Evolutionary conservation across 768 basidiomycete species (phyloP).

Genomic region (Hypsizygus marmoreus): DNA sequence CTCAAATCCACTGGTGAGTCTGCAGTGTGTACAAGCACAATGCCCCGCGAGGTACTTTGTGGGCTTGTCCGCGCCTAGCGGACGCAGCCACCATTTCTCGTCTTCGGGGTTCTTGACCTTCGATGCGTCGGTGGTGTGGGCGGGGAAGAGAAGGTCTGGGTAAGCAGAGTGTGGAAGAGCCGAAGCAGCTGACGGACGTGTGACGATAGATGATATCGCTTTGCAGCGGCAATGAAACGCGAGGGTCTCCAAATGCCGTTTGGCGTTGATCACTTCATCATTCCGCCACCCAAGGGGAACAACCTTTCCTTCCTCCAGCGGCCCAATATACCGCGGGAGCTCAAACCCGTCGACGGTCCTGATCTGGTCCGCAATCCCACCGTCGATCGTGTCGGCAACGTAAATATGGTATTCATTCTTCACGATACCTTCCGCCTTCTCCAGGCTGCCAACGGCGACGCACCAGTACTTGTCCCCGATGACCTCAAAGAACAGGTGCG

Average conservation of each 20-base stretch:
- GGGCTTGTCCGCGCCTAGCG: slow-evolving; percentile 12
- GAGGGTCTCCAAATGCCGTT: slow-evolving; percentile 4
- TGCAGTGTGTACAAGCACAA: slow-evolving; percentile 25
- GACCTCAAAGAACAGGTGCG: slow-evolving; percentile 9
- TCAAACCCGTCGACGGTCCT: slow-evolving; percentile 4
- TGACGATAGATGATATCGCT: slow-evolving; percentile 9
- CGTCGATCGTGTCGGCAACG: slow-evolving; percentile 15
- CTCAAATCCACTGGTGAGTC: slow-evolving; percentile 21
- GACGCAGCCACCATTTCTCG: slow-evolving; percentile 26
- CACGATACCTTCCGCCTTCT: slow-evolving; percentile 10
- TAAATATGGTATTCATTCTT: slow-evolving; percentile 10
- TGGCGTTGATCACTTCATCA: background rate
- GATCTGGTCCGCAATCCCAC: slow-evolving; percentile 12
- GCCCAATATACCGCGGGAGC: slow-evolving; percentile 8
- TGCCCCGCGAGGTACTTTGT: slow-evolving; percentile 21
- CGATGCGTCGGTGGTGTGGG: slow-evolving; percentile 7
- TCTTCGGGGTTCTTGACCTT: slow-evolving; percentile 11
- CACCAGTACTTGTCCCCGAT: slow-evolving; percentile 7
- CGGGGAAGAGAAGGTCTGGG: slow-evolving; percentile 19
- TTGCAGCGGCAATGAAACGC: slow-evolving; percentile 15
- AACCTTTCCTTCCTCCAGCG: background rate
- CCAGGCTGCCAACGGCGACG: slow-evolving; percentile 9
- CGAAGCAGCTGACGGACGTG: slow-evolving; percentile 17
- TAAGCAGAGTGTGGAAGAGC: slow-evolving; percentile 11
- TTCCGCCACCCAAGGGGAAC: slow-evolving; percentile 8